A percentile compares a stretch with the other conserved stretches of the same genome.
phyloP scores from a whole-genome alignment of 1,284 basidiomycete species.

The Cryptococcus sp. region DNA sequence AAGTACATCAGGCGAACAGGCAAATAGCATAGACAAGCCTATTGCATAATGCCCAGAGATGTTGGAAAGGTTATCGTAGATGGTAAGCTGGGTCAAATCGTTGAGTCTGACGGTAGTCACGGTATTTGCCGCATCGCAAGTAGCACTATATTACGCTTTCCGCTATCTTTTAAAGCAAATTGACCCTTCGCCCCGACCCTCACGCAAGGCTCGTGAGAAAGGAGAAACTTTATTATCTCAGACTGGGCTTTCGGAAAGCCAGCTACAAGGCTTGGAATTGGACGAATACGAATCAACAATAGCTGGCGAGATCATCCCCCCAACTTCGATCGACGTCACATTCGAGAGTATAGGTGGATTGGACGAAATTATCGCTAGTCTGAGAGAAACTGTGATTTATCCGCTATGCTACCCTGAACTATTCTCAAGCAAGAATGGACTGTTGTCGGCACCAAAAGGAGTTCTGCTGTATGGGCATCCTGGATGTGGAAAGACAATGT shows the following conservation, averaged over 20 bases:
- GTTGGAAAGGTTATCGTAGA: conserved; percentile 49
- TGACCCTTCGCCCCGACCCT: conserved; percentile 24
- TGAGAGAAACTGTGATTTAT: conserved; percentile 94
- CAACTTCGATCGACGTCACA: conserved; percentile 51
- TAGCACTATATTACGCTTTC: conserved; percentile 45
- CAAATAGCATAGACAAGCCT: too few relatives aligned
- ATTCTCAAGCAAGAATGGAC: conserved; percentile 66
- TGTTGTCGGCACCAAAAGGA: conserved; percentile 56
- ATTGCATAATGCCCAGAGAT: conserved; percentile 38
- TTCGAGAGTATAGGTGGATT: conserved; percentile 74
- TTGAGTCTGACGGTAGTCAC: conserved; percentile 50
- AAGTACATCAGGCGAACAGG: too few relatives aligned
- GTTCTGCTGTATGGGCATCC: conserved; percentile 86
- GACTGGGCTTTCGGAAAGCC: conserved; percentile 37
- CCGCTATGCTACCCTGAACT: conserved; percentile 89
- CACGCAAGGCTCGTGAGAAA: conserved; percentile 43
- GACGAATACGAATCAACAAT: conserved; percentile 56
- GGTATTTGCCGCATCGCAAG: conserved; percentile 57
- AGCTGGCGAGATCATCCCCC: conserved; percentile 53
- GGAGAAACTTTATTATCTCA: conserved; percentile 38
- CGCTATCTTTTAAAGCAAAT: conserved; percentile 44
- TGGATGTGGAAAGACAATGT: conserved; percentile 91
- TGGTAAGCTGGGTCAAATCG: conserved; percentile 26
- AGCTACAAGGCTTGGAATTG: conserved; percentile 51
- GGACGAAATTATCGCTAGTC: conserved; percentile 81